phyloP scores from a whole-genome alignment of 2,329 filamentous ascomycete species.

The Macrophomina pseudophaseolina region DNA sequence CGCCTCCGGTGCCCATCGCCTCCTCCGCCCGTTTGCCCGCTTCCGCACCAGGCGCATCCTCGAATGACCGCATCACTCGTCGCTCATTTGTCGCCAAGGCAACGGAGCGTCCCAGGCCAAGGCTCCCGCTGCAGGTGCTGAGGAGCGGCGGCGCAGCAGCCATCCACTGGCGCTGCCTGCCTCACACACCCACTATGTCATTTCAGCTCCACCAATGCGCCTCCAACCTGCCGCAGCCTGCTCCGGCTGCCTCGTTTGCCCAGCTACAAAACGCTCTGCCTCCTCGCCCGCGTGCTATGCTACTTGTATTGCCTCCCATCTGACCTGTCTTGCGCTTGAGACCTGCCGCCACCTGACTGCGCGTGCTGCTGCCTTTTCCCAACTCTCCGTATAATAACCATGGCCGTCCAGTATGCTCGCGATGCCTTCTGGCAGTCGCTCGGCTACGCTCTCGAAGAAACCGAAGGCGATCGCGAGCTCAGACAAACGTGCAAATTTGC shows the following conservation, averaged over 20 bases:
- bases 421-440: conserved; percentile 17
- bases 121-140: not conserved
- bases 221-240: not conserved
- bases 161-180: not conserved
- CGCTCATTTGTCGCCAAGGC: not conserved
- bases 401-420: conserved; percentile 9
- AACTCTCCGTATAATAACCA: not conserved
- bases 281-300: not conserved
- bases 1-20: not conserved
- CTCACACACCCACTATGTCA: conserved; percentile 7
- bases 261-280: not conserved
- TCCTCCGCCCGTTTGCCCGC: not conserved
- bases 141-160: not conserved
- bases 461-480: conserved; percentile 6
- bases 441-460: conserved; percentile 2
- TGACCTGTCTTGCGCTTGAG: conserved; percentile 5
- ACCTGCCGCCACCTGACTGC: not conserved
- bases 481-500: conserved; percentile 32
- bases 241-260: not conserved
- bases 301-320: not conserved
- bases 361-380: not conserved
- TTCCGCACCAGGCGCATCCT: not conserved
- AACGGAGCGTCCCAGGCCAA: not conserved
- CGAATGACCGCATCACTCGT: conserved; percentile 6
- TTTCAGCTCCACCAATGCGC: conserved; percentile 2